phyloP scores from a whole-genome alignment of 2,329 filamentous ascomycete genomes.

The Aspergillus hortae region DNA sequence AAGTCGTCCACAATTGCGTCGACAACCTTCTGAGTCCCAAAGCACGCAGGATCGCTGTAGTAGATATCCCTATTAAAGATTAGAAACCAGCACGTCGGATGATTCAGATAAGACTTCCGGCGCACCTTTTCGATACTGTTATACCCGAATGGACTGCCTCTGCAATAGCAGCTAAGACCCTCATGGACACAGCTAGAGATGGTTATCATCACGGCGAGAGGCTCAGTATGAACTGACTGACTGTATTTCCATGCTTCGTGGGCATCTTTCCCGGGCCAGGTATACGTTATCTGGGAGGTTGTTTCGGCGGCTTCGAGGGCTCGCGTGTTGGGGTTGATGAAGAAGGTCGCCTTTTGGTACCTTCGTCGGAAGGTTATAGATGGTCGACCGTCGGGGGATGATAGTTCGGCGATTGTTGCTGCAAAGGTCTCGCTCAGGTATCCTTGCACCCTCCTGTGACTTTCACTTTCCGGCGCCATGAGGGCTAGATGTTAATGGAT shows the following conservation, averaged over 20 bases:
- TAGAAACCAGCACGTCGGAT: neutral
- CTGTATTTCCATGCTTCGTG: conserved; percentile 56
- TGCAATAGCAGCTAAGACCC: conserved; percentile 55
- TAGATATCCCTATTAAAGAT: conserved; percentile 54
- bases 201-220: neutral
- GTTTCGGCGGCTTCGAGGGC: conserved; percentile 23
- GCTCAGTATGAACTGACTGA: conserved; percentile 14
- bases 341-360: conserved; percentile 16
- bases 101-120: too few species aligned
- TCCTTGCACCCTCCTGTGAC: conserved; percentile 16
- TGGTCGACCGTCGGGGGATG: conserved; percentile 23
- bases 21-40: conserved; percentile 55
- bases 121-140: conserved; percentile 55
- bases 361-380: conserved; percentile 28
- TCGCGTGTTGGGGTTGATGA: conserved; percentile 27
- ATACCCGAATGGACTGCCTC: conserved; percentile 47
- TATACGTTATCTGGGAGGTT: conserved; percentile 31
- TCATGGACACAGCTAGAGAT: conserved; percentile 49
- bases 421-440: conserved; percentile 29
- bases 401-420: conserved; percentile 23
- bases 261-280: conserved; percentile 53
- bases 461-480: neutral
- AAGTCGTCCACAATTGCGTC: conserved; percentile 60
- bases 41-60: conserved; percentile 59
- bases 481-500: neutral